phyloP scores from a whole-genome alignment of 331 rosid genomes.

The Rosa hybrid region DNA sequence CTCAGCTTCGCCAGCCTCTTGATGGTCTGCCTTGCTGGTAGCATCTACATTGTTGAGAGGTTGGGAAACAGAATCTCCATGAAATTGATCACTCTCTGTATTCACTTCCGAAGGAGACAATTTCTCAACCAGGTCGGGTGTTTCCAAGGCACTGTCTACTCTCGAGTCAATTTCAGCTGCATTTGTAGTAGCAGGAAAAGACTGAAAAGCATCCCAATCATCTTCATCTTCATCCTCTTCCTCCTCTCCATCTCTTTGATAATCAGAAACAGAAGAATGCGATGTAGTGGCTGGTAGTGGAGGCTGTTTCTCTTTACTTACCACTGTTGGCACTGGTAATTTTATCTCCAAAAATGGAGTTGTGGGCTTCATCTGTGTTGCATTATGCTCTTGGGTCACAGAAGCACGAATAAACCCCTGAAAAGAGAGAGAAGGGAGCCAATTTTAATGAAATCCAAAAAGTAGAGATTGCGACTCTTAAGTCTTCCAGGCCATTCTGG shows the following conservation, averaged over 20 bases:
- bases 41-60: constrained; percentile 24
- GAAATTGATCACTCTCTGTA: constrained; percentile 29
- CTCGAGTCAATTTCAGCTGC: constrained; percentile 46
- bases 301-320: constrained; percentile 42
- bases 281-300: constrained; percentile 26
- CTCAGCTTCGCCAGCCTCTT: constrained; percentile 37
- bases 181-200: constrained; percentile 68
- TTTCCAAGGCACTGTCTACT: constrained; percentile 36
- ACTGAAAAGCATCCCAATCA: constrained; percentile 96
- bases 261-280: constrained; percentile 24
- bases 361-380: constrained; percentile 41
- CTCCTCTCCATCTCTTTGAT: constrained; percentile 25
- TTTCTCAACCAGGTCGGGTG: constrained; percentile 33
- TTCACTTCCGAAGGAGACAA: constrained; percentile 35
- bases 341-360: constrained; percentile 65
- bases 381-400: constrained; percentile 63
- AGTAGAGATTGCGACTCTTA: neutral
- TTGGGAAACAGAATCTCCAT: constrained; percentile 38
- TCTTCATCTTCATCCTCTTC: constrained; percentile 69
- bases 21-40: constrained; percentile 25
- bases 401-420: constrained; percentile 93
- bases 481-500: constrained; percentile 11
- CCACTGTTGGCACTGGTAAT: constrained; percentile 49
- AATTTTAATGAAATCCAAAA: neutral
- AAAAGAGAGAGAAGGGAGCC: constrained; percentile 8